phyloP scores from a whole-genome alignment of 75 land plant species.

The Selaginella tamariscina region DNA sequence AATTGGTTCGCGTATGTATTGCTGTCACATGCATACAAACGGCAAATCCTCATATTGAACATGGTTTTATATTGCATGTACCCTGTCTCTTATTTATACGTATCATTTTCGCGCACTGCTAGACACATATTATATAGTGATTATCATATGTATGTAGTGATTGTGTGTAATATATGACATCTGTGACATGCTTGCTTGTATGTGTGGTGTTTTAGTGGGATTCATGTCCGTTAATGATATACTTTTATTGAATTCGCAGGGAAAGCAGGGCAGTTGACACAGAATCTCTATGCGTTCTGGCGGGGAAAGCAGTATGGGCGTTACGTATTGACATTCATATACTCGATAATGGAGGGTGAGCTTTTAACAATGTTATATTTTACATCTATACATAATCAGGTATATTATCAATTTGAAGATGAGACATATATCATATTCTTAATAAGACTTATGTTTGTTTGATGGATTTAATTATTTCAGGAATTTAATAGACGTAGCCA shows the following conservation, averaged over 20 bases:
- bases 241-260: slow-evolving; percentile 31
- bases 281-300: slow-evolving; percentile 79
- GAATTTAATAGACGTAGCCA: slow-evolving; percentile 89
- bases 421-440: background rate
- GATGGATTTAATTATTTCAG: slow-evolving; percentile 25
- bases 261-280: slow-evolving; percentile 95
- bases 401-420: no score
- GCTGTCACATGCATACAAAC: no score
- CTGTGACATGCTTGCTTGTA: background rate
- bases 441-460: background rate
- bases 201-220: background rate
- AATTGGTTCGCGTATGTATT: no score
- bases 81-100: slow-evolving; percentile 9
- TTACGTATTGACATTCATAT: slow-evolving; percentile 75
- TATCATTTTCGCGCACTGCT: background rate
- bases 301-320: slow-evolving; percentile 82
- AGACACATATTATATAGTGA: background rate
- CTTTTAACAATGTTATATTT: no score
- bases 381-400: no score
- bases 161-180: slow-evolving; percentile 1
- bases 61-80: background rate
- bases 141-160: background rate
- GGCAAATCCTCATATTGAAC: background rate
- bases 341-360: slow-evolving; percentile 90
- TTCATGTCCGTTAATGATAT: background rate